A percentile compares a stretch with the other conserved stretches of the same genome.
Conservation (phyloP, 495 filamentous ascomycete species). For the Echria macrotheca region DNA sequence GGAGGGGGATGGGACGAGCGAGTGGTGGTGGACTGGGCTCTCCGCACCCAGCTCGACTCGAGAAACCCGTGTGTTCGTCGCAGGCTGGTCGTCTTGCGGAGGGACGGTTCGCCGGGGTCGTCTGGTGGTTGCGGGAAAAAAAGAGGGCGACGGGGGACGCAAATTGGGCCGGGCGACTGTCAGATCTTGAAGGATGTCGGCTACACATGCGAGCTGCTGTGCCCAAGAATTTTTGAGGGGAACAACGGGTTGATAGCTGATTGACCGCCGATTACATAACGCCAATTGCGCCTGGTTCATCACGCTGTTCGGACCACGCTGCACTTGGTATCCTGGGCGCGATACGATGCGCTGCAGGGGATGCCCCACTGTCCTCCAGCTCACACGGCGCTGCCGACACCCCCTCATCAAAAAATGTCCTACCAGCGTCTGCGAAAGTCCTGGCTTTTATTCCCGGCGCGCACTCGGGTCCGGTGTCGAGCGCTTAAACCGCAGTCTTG, state of each 20-base stretch:
- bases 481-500: no score
- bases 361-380: not conserved
- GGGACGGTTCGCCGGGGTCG: not conserved
- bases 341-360: constrained; percentile 6
- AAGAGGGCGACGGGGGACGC: not conserved
- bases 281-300: no score
- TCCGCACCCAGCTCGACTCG: constrained; percentile 1
- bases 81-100: not conserved
- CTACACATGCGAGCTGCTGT: constrained; percentile 3
- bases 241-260: constrained; percentile 24
- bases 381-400: no score
- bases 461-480: no score
- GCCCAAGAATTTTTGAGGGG: constrained; percentile 27
- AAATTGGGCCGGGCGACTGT: not conserved
- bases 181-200: not conserved
- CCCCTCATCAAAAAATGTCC: no score
- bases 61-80: not conserved
- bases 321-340: constrained; percentile 1
- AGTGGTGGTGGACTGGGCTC: not conserved
- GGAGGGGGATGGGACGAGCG: constrained; percentile 3
- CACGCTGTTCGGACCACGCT: no score
- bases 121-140: not conserved
- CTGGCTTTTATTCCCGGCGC: not conserved
- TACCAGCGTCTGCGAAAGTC: not conserved
- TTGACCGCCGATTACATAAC: constrained; percentile 20